phyloP scores from a whole-genome alignment of 2,329 filamentous ascomycete species.

The Ciborinia camelliae region DNA sequence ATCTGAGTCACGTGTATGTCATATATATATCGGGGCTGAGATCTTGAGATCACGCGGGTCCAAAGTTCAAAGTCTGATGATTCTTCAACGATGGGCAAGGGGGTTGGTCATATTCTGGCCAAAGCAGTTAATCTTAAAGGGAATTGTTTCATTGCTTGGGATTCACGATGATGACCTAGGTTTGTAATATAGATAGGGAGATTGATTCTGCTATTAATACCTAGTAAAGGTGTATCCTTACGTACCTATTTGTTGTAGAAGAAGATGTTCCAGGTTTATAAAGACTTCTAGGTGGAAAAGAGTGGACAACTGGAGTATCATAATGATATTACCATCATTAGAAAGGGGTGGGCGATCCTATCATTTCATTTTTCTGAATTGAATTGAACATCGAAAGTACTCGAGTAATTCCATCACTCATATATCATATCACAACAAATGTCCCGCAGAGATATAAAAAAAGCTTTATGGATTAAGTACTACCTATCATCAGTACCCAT shows the following conservation, averaged over 20 bases:
- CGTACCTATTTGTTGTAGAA: neutral
- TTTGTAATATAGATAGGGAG: neutral
- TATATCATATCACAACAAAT: neutral
- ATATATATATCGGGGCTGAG: neutral
- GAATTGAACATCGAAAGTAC: no score
- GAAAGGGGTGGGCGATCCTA: no score
- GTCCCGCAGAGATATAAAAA: neutral
- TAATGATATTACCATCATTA: neutral
- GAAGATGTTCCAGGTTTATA: no score
- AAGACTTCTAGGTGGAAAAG: no score
- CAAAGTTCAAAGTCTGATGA: neutral
- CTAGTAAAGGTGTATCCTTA: neutral
- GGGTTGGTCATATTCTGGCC: no score
- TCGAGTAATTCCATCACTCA: neutral
- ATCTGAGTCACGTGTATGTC: neutral
- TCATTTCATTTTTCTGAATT: no score
- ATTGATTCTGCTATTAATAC: no score
- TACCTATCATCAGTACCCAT: neutral
- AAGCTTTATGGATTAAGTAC: neutral
- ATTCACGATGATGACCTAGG: no score
- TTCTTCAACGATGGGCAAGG: no score
- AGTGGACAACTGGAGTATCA: no score
- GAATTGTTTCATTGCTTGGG: no score
- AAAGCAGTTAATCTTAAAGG: no score
- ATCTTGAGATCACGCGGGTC: slow-evolving; percentile 2